Evolutionary conservation across 371 early-diverging fungal species (phyloP).

Genomic region (Lichtheimia corymbifera): DNA sequence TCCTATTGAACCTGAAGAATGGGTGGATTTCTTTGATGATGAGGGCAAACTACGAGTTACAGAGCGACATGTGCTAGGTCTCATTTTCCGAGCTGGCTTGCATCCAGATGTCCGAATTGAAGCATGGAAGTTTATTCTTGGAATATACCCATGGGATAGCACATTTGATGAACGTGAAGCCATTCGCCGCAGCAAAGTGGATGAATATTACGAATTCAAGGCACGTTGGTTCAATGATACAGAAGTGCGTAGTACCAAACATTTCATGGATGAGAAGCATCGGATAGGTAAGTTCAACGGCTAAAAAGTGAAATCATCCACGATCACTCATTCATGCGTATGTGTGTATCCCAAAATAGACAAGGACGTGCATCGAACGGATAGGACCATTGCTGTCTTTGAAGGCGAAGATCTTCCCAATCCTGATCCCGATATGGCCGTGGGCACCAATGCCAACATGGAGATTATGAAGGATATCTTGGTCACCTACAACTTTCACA

Average conservation of each 20-base stretch:
- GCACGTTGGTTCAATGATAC: slow-evolving; percentile 77
- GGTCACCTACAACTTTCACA: slow-evolving; percentile 85
- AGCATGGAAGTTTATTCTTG: slow-evolving; percentile 89
- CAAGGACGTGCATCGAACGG: slow-evolving; percentile 94
- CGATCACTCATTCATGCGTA: too few relatives aligned
- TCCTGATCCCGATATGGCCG: slow-evolving; percentile 55
- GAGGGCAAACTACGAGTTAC: slow-evolving; percentile 59
- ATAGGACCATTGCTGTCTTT: slow-evolving; percentile 80
- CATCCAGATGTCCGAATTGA: slow-evolving; percentile 82
- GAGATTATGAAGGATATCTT: slow-evolving; percentile 87
- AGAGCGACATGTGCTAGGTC: slow-evolving; percentile 54
- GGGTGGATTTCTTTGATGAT: slow-evolving; percentile 72
- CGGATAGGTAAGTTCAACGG: slow-evolving; percentile 63
- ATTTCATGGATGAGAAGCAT: slow-evolving; percentile 79
- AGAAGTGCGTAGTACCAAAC: slow-evolving; percentile 52
- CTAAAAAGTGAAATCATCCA: neutral
- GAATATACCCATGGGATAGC: slow-evolving; percentile 84
- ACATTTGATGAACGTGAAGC: slow-evolving; percentile 73
- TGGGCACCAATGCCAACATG: slow-evolving; percentile 70
- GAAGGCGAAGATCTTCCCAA: slow-evolving; percentile 66
- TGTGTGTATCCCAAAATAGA: slow-evolving; percentile 39
- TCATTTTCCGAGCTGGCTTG: slow-evolving; percentile 80
- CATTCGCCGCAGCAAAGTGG: slow-evolving; percentile 59
- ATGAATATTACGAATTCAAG: slow-evolving; percentile 79
- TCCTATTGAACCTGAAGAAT: slow-evolving; percentile 75